Conservation (phyloP, 169 alveolate species). For the Eimeria tenella region DNA sequence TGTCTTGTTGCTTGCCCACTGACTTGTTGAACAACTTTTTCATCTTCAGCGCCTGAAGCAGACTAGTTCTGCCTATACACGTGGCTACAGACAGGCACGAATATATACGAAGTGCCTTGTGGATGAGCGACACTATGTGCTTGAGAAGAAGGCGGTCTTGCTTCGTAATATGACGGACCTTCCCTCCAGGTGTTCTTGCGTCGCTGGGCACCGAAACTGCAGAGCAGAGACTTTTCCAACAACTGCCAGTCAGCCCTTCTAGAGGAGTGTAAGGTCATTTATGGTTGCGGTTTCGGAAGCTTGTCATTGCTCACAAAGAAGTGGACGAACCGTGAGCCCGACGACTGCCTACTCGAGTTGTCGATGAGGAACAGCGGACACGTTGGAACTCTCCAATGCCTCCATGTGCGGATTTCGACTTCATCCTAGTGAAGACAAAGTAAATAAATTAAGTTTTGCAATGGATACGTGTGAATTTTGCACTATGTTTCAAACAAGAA, state of each 20-base stretch:
- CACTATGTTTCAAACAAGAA: background rate
- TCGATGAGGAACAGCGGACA: too few relatives aligned
- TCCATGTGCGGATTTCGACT: background rate
- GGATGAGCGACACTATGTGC: too few relatives aligned
- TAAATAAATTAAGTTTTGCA: background rate
- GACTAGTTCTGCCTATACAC: background rate
- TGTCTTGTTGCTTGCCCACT: slow-evolving; percentile 10
- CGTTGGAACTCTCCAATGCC: background rate
- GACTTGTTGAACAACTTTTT: slow-evolving; percentile 40
- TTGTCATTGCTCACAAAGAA: background rate
- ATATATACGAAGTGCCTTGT: too few relatives aligned
- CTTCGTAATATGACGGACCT: too few relatives aligned
- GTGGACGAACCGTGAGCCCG: background rate
- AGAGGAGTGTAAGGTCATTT: too few relatives aligned
- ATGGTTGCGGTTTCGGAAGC: too few relatives aligned
- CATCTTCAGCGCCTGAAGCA: slow-evolving; percentile 29
- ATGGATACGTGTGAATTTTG: background rate
- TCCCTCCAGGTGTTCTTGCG: too few relatives aligned
- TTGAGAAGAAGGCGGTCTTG: too few relatives aligned
- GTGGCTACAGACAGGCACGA: background rate
- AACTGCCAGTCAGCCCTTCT: too few relatives aligned
- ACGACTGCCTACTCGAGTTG: too few relatives aligned
- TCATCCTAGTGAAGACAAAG: background rate
- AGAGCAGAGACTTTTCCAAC: background rate
- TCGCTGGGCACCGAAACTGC: slow-evolving; percentile 5